Percentiles rank a stretch among this genome's conserved stretches.
Conservation (phyloP, 2,329 filamentous ascomycete species). For the Trichoderma gracile region DNA sequence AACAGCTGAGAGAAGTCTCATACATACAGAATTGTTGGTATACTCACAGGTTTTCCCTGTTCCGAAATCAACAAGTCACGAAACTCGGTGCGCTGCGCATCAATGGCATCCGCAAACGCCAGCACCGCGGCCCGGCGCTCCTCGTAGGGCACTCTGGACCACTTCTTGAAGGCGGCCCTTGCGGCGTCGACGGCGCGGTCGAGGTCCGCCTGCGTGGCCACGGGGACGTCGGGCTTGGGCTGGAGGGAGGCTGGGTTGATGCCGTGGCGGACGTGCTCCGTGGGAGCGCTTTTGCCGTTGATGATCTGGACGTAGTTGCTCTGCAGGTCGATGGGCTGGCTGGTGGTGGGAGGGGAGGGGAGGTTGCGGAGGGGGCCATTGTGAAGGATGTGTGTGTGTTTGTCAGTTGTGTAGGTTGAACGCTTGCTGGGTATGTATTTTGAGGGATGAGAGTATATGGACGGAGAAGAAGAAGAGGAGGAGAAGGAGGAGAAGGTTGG, state of each 20-base stretch:
- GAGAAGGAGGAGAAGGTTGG: neutral
- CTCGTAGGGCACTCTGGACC: constrained; percentile 33
- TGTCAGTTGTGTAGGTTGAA: neutral
- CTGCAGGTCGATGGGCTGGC: neutral
- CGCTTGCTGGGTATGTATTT: neutral
- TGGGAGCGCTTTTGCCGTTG: constrained; percentile 31
- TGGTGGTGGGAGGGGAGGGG: neutral
- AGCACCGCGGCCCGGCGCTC: constrained; percentile 32
- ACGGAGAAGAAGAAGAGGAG: neutral
- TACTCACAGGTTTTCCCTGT: constrained; percentile 32
- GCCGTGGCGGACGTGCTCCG: constrained; percentile 28
- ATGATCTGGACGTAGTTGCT: constrained; percentile 28
- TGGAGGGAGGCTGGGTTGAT: constrained; percentile 38
- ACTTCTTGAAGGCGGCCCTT: constrained; percentile 34
- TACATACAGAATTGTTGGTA: neutral
- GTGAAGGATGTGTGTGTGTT: neutral
- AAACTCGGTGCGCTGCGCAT: constrained; percentile 30
- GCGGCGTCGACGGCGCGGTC: constrained; percentile 35
- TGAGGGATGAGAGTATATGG: too few relatives aligned
- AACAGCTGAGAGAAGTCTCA: neutral
- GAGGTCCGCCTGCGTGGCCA: constrained; percentile 34
- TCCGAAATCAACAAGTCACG: constrained; percentile 31
- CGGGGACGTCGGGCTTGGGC: constrained; percentile 36
- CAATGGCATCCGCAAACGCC: constrained; percentile 34
- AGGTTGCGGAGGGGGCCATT: constrained; percentile 16